Base-by-base conservation (phyloP, 441 rosid species). In the Corymbia calophylla region DNA sequence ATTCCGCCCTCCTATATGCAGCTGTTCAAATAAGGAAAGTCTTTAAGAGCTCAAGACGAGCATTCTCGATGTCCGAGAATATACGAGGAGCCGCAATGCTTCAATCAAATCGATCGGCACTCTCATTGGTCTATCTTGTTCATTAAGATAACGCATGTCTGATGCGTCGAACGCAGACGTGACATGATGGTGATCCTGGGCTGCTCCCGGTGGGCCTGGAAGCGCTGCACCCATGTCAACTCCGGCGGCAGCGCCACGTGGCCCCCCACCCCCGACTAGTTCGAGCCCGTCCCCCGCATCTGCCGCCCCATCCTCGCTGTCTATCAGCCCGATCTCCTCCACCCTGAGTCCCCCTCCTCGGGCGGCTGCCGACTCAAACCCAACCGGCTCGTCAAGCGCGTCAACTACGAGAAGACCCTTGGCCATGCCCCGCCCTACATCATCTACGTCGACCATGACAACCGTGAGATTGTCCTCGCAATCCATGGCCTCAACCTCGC, bases 171-270 rank as follows among this genome's bases (percentile, higher is more conserved):
- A 35, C 29, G 5, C 48, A 21, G 39, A 35, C 39, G 39, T 35
- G 39, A 35, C 39, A 35, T 35, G 39, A 35, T 35, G 5, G 60
- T 96, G 48, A 87, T 93, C 54, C 89, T 97, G 3, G 99, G 99
- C 11, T 97, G 93, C 91, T 80, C 93, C 35, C 94, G 99, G 5
- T 97, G 99, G 99, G 93, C 94, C 31, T 97, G 99, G 99, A 97
- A 97, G 93, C 97, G 99, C 19, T 97, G 98, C 93, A 95, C 97
- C 86, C 87, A 96, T 92, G 91, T 94, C 8, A 98, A 97, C 64
- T 95, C 97, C 51, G 92, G 96, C 90, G 98, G 97, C 88, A 96
- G 98, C 66, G 94, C 93, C 48, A 87, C 97, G 29, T 97, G 99
- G 99, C 35, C 95, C 27, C 90, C 99, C 32, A 94, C 96, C 8